Base-by-base conservation (phyloP, 148 eudicot genomes). In the Rhododendron molle region DNA sequence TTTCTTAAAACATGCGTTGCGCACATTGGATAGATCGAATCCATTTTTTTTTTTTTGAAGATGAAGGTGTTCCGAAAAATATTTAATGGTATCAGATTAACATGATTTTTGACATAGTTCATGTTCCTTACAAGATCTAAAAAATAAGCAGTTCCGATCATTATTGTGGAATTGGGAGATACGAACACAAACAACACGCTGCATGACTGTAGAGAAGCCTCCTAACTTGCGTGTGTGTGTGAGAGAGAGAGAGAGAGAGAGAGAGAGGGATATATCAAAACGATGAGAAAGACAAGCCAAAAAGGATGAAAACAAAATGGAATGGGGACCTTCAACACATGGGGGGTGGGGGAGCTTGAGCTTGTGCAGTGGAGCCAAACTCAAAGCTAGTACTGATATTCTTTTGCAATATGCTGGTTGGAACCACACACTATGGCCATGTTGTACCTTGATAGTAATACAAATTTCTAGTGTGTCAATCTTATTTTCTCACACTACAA, bases 261-360 rank as follows among this genome's bases (percentile, higher is more conserved):
- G 58, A 30, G 16, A 43, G 36, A 26, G 21, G 12, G 1, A 0
- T 28, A 50, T 7, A 60, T 34, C 65, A 43, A 26, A 36, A 81
- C 83, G 58, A 58, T 3, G 14, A 46, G 72, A 81, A 81, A 23
- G 72, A 81, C 83, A 38, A 81, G 71, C 16, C 28, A 21, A 18
- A 8, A 81, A 11, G 47, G 20, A 54, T 10, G 28, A 81, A 81
- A 58, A 81, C 71, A 58, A 81, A 81, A 36, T 38, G 85, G 50
- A 7, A 60, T 50, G 83, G 83, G 83, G 83, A 81, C 83, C 83
- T 56, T 81, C 7, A 56, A 81, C 83, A 81, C 83, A 81, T 81
- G 83, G 83, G 69, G 49, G 47, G 60, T 84, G 46, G 87, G 60
- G 81, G 60, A 4, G 81, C 38, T 78, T 23, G 21, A 1, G 81